Conservation (phyloP, 1,284 basidiomycete genomes). For the Ceratobasidium sp. region DNA sequence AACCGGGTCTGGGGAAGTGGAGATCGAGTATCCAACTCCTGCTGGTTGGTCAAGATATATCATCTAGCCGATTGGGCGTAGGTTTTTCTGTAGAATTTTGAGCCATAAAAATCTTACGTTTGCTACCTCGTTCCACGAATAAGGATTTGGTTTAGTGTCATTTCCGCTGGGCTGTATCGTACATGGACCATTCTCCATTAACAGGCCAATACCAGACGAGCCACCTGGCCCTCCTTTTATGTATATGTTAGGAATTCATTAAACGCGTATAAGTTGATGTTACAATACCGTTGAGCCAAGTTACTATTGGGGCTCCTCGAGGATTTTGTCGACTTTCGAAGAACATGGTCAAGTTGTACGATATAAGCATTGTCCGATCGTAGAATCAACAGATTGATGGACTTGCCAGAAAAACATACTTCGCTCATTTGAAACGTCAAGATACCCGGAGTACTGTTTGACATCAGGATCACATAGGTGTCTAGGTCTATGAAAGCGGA, state of each 20-base stretch:
- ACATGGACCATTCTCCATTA: constrained; percentile 70
- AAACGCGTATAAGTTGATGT: not conserved
- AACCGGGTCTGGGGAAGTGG: constrained; percentile 63
- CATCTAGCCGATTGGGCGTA: constrained; percentile 56
- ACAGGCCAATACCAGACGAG: constrained; percentile 25
- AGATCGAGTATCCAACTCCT: constrained; percentile 75
- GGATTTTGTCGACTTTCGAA: constrained; percentile 29
- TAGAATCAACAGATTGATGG: not conserved
- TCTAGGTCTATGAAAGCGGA: not conserved
- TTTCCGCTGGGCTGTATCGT: constrained; percentile 67
- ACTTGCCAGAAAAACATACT: constrained; percentile 29
- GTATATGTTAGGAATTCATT: not conserved
- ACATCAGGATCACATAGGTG: constrained; percentile 23
- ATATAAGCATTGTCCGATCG: not conserved
- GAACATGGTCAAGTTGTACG: constrained; percentile 1
- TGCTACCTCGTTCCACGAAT: constrained; percentile 47
- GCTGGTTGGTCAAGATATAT: constrained; percentile 85
- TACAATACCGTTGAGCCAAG: constrained; percentile 26
- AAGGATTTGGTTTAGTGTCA: constrained; percentile 67
- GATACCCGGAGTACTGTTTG: constrained; percentile 29
- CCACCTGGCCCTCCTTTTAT: constrained; percentile 17
- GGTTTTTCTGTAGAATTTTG: not conserved
- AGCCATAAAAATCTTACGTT: constrained; percentile 15
- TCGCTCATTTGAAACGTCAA: constrained; percentile 22
- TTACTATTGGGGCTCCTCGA: not conserved